Evolutionary conservation across 805 yeast species (phyloP), one percentile per base, ranked within the genome.

Genomic region (Candida sakaeoensis): DNA sequence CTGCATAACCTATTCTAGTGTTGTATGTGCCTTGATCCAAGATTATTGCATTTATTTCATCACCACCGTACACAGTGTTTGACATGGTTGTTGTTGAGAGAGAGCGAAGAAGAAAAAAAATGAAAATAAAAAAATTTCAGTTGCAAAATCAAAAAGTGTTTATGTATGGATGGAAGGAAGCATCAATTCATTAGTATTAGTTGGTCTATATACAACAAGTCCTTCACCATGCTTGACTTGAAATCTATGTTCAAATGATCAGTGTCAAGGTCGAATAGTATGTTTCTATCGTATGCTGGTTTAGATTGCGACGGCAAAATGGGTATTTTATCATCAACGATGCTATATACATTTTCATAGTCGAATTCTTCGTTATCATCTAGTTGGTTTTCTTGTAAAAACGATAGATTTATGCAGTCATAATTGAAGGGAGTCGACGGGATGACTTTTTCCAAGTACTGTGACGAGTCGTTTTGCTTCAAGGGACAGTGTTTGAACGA

Each of bases 11-110:
- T 14, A 83, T 79, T 39, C 91, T 79, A 5, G 96, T 88, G 44
- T 79, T 67, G 45, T 72, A 79, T 8, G 96, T 82, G 25, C 98
- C 98, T 1, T 95, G 90, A 55, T 93, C 98, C 18, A 91, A 70
- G 24, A 91, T 95, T 2, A 93, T 73, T 19, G 98, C 95, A 47
- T 88, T 80, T 47, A 93, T 82, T 59, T 91, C 99, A 63, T 91
- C 93, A 26, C 73, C 74, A 18, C 63, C 65, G 36, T 58, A 59
- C 6, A 58, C 62, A 19, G 49, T 43, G 33, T 53, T 42, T 22
- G 65, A 47, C 63, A 58, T 58, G 16, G 3, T 12, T 26, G 29
- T 23, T 23, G 18, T 24, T n/a, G n/a, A n/a, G n/a, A n/a, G n/a
- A n/a, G n/a, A n/a, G n/a, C n/a, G n/a, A n/a, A 25, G 36, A 37